Conservation (phyloP, 495 filamentous ascomycete genomes). For the Barbatosphaeria neglecta region DNA sequence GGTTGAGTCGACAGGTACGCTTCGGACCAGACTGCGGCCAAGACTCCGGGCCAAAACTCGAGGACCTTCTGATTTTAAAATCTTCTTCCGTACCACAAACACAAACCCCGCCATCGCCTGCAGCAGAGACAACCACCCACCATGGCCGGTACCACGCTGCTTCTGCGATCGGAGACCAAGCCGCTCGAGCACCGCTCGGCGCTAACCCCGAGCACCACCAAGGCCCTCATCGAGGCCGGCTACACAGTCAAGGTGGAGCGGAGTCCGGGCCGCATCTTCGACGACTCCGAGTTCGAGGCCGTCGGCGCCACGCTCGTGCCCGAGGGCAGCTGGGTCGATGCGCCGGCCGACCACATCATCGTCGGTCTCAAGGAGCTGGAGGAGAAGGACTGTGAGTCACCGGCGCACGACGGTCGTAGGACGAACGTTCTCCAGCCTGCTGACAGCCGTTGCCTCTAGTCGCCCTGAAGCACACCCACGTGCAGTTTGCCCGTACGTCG, state of each 20-base stretch:
- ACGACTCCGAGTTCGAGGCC: conserved; percentile 52
- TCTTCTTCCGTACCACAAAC: neutral
- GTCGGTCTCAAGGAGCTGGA: conserved; percentile 91
- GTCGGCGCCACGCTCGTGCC: conserved; percentile 68
- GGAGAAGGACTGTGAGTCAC: conserved; percentile 64
- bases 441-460: conserved; percentile 28
- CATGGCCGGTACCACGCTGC: conserved; percentile 31
- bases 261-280: conserved; percentile 71
- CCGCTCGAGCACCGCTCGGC: conserved; percentile 47
- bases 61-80: neutral
- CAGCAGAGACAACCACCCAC: conserved; percentile 1
- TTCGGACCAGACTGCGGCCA: neutral
- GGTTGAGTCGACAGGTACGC: too few species aligned
- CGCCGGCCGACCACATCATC: conserved; percentile 69
- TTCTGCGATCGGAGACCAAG: conserved; percentile 39
- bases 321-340: conserved; percentile 66
- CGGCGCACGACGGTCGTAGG: too few species aligned
- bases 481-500: conserved; percentile 59
- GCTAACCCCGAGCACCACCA: conserved; percentile 51
- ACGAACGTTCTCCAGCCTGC: neutral
- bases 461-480: conserved; percentile 74
- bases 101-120: neutral
- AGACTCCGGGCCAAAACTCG: neutral
- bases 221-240: conserved; percentile 69
- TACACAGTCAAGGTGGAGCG: conserved; percentile 78